A percentile compares a stretch with the other conserved stretches of the same genome.
phyloP scores from a whole-genome alignment of 1,284 basidiomycete species.

The Macrocybe sp. region DNA sequence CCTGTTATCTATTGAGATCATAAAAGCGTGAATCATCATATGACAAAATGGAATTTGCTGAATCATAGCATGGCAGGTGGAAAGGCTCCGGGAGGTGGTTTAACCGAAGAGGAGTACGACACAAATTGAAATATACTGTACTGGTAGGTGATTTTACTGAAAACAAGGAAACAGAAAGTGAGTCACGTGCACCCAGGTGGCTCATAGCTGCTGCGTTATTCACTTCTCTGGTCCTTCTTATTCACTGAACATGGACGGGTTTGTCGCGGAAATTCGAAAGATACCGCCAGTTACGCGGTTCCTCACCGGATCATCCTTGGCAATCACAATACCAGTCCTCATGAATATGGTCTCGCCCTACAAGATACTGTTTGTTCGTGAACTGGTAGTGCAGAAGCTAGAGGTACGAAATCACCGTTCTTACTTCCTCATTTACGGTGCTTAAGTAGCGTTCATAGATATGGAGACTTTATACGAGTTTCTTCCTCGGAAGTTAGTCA shows the following conservation, averaged over 20 bases:
- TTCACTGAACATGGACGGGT: slow-evolving; percentile 25
- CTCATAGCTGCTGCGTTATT: too few species aligned
- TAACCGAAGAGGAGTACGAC: slow-evolving; percentile 1
- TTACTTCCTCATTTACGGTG: background rate
- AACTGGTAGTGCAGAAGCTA: slow-evolving; percentile 39
- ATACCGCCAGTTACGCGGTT: slow-evolving; percentile 85
- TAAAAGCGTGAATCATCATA: too few species aligned
- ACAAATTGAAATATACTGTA: slow-evolving; percentile 45
- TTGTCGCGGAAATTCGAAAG: slow-evolving; percentile 63
- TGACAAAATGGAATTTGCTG: too few species aligned
- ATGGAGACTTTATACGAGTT: slow-evolving; percentile 74
- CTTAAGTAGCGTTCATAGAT: slow-evolving; percentile 41
- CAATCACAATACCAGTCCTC: slow-evolving; percentile 58
- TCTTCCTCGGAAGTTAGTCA: slow-evolving; percentile 70
- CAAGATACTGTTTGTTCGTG: slow-evolving; percentile 51
- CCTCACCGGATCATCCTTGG: slow-evolving; percentile 57
- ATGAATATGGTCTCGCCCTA: slow-evolving; percentile 53
- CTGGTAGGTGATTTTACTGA: slow-evolving; percentile 29
- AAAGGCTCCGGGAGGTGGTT: slow-evolving; percentile 34
- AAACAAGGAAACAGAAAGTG: too few species aligned
- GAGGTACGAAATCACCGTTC: slow-evolving; percentile 41
- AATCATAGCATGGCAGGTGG: slow-evolving; percentile 48
- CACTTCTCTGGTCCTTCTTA: too few species aligned
- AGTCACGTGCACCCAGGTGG: too few species aligned
- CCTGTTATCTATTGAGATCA: too few species aligned